Conservation (phyloP, 2,329 filamentous ascomycete species). For the Fusarium agapanthi region DNA sequence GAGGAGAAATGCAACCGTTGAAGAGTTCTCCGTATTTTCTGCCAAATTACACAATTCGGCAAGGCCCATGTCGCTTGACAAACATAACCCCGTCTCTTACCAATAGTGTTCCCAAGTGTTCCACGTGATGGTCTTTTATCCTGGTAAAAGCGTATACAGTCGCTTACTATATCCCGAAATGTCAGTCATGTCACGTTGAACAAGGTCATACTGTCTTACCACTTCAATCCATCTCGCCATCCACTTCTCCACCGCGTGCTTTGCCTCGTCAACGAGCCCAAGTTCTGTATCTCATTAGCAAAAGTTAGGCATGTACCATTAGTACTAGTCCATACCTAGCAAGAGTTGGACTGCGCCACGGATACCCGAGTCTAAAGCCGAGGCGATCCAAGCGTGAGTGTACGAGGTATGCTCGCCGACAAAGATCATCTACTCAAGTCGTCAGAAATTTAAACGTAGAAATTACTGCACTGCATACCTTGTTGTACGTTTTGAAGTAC, state of each 20-base stretch:
- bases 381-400: conserved; percentile 12
- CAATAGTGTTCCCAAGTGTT: accelerated
- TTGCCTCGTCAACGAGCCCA: conserved; percentile 7
- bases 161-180: not conserved
- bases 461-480: accelerated
- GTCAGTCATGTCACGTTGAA: not conserved
- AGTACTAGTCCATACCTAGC: accelerated
- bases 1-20: too few relatives aligned
- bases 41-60: not conserved
- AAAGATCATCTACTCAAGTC: not conserved
- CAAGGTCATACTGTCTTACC: not conserved
- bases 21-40: too few relatives aligned
- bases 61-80: not conserved
- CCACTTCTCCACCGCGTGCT: conserved; percentile 5
- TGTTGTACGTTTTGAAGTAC: conserved; percentile 15
- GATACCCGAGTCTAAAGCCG: conserved; percentile 3
- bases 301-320: accelerated
- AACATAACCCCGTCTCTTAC: too few relatives aligned
- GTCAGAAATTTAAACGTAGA: accelerated
- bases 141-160: not conserved
- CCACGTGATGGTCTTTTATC: accelerated
- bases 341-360: conserved; percentile 2
- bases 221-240: conserved; percentile 24
- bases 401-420: conserved; percentile 12
- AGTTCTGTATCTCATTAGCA: not conserved